Evolutionary conservation across 768 basidiomycete species (phyloP).

Genomic region (Clitopilus passeckerianus): DNA sequence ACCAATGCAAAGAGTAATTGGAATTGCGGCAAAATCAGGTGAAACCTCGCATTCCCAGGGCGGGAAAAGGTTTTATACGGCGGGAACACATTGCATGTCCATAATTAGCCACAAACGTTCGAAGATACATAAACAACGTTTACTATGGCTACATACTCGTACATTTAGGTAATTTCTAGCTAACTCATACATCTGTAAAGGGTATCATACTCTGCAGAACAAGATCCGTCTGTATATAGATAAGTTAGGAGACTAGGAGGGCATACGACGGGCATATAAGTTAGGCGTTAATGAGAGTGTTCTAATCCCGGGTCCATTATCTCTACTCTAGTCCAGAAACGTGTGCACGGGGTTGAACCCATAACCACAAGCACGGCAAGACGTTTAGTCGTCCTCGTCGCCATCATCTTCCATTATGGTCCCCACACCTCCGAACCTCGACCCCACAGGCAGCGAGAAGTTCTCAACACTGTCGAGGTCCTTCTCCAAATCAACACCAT

Average conservation of each 20-base stretch:
- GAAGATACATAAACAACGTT: background rate
- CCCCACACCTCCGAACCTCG: background rate
- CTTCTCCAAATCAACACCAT: constrained; percentile 46
- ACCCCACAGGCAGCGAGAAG: constrained; percentile 8
- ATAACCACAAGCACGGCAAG: background rate
- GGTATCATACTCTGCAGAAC: background rate
- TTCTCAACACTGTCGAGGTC: constrained; percentile 57
- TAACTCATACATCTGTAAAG: background rate
- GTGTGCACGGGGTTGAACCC: background rate
- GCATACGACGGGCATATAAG: background rate
- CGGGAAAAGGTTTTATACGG: too few species aligned
- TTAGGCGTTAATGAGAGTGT: background rate
- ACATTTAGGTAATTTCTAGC: background rate
- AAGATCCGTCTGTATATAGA: background rate
- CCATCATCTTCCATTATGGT: background rate
- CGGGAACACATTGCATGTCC: background rate
- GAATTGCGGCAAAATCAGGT: too few species aligned
- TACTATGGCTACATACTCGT: background rate
- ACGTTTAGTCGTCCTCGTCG: background rate
- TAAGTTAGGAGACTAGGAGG: background rate
- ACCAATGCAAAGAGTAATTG: too few species aligned
- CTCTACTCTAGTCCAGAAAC: background rate
- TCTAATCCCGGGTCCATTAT: background rate
- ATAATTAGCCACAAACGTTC: background rate
- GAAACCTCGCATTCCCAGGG: too few species aligned